These are phyloP conservation scores for Paramyrothecium roridum DNA, from an alignment of 2,329 filamentous ascomycete genomes.

Conservation along the genomic window DNA sequence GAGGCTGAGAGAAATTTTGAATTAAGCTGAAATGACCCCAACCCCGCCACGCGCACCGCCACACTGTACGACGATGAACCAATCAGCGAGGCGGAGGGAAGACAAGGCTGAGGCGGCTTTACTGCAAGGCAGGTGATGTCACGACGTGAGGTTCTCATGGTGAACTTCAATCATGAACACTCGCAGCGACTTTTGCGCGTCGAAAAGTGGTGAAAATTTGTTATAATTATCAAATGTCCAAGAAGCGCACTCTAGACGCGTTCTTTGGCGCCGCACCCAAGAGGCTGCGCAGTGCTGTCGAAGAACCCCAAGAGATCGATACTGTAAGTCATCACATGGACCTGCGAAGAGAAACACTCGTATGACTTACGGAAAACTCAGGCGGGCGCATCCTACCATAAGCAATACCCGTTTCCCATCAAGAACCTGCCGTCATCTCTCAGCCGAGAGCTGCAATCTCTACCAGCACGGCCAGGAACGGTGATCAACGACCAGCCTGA, in stretches of 20 bases:
- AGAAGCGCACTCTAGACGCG: conserved; percentile 7
- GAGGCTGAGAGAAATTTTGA: conserved; percentile 27
- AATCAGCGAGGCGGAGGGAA: not conserved
- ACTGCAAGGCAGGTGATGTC: conserved; percentile 13
- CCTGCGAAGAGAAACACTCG: not conserved
- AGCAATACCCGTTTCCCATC: conserved; percentile 50
- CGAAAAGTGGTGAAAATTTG: not conserved
- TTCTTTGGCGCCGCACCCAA: not conserved
- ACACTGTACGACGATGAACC: conserved; percentile 1
- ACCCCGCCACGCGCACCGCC: conserved; percentile 17
- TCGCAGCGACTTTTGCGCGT: not conserved
- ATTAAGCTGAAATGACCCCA: conserved; percentile 12
- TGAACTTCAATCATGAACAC: not conserved
- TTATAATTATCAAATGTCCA: conserved; percentile 6
- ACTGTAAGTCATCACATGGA: conserved; percentile 1
- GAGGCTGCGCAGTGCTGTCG: not conserved
- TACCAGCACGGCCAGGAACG: conserved; percentile 50
- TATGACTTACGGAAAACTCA: conserved; percentile 3
- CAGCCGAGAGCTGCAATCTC: conserved; percentile 32
- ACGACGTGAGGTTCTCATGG: conserved; percentile 5
- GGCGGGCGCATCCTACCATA: conserved; percentile 33
- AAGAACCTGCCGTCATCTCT: conserved; percentile 35
- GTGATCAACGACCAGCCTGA: conserved; percentile 65
- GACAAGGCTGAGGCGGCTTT: not conserved
- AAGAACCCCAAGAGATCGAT: not conserved